Percentiles rank a stretch among this genome's conserved stretches.
Evolutionary conservation across 2,329 filamentous ascomycete genomes (phyloP).

Genomic region (Drechslerella stenobrocha): DNA sequence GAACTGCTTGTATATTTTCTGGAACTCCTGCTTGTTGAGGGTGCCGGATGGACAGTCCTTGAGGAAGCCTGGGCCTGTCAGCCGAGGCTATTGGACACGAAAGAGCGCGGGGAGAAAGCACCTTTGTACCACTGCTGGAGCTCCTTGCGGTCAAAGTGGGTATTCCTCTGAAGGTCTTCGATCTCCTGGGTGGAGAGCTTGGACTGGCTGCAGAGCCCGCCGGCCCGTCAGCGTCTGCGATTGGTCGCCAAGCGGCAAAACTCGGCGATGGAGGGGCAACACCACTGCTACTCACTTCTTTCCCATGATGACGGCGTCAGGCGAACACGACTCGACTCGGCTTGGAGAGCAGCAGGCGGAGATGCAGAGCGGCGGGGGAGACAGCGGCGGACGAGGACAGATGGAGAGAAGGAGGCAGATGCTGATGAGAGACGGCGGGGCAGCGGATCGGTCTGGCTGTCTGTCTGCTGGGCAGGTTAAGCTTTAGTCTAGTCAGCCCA

Average conservation of each 20-base stretch:
- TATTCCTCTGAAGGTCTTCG: slow-evolving; percentile 90
- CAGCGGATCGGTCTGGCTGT: neutral
- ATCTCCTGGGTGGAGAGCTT: slow-evolving; percentile 98
- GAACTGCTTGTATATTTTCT: slow-evolving; percentile 99
- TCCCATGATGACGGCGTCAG: slow-evolving; percentile 34
- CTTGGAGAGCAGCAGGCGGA: neutral
- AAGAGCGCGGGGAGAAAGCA: slow-evolving; percentile 58
- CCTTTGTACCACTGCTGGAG: slow-evolving; percentile 99
- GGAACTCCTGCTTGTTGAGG: slow-evolving; percentile 97
- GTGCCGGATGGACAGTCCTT: slow-evolving; percentile 98
- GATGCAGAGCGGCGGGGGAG: slow-evolving; percentile 11
- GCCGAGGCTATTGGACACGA: neutral
- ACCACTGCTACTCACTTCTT: slow-evolving; percentile 47
- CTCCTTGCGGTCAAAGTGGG: slow-evolving; percentile 99
- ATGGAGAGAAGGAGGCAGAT: neutral
- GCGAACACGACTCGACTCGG: slow-evolving; percentile 1
- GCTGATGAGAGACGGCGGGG: slow-evolving; percentile 2
- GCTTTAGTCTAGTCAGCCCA: no score
- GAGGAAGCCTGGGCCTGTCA: slow-evolving; percentile 72
- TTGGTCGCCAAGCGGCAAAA: slow-evolving; percentile 32
- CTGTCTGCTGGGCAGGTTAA: no score
- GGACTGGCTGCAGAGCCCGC: slow-evolving; percentile 74
- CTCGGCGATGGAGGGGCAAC: slow-evolving; percentile 32
- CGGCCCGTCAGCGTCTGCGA: slow-evolving; percentile 1
- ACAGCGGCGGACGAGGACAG: neutral